Base-by-base conservation (phyloP, 1,284 basidiomycete species). In the Peniophora sp. region DNA sequence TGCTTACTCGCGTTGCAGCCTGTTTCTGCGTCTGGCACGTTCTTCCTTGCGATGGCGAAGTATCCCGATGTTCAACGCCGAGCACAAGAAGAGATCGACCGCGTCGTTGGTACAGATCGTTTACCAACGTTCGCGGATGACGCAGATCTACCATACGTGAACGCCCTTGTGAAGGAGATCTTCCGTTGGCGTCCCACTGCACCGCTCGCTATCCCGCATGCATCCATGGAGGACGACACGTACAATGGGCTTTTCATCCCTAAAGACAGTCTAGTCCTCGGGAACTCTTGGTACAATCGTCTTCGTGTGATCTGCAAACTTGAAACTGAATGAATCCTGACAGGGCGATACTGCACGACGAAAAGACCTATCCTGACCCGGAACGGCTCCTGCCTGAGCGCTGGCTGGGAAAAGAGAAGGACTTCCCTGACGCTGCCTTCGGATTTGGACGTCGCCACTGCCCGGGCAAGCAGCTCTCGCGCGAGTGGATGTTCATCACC, bases 71-170 rank as follows among this genome's bases (percentile, higher is more conserved):
- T 55, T 14, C 61, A 62, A 41, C 22, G 27, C 3, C 50, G 51
- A 14, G 61, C 61, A 16, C 66, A 68, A 47, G 51, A 48, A 3
- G 65, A 69, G 51, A 47, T 68, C 11, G 66, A 69, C 50, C 17
- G 44, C 2, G 53, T 60, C 3, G 48, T 62, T 20, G 59, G 61
- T 6, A 27, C 17, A 1, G 35, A 52, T 1, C 54, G 58, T 2
- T 50, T 59, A 11, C 58, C 58, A 2, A 51, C 54, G 3, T 58
- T 56, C 39, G 47, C 46, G 1, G 57, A 60, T 45, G 43, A 50
- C 9, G 50, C 48, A 2, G 36, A 19, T 16, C 53, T 60, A 1
- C 53, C 53, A 0, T 59, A 59, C 35, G 32, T 58, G 8, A 51
- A 52, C 14, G 59, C 57, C 3, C 32, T 61, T 8, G 35, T 58